Evolutionary conservation across 2,329 filamentous ascomycete species (phyloP), one percentile per base, ranked within the genome.

Genomic region (Penicillium sp.): DNA sequence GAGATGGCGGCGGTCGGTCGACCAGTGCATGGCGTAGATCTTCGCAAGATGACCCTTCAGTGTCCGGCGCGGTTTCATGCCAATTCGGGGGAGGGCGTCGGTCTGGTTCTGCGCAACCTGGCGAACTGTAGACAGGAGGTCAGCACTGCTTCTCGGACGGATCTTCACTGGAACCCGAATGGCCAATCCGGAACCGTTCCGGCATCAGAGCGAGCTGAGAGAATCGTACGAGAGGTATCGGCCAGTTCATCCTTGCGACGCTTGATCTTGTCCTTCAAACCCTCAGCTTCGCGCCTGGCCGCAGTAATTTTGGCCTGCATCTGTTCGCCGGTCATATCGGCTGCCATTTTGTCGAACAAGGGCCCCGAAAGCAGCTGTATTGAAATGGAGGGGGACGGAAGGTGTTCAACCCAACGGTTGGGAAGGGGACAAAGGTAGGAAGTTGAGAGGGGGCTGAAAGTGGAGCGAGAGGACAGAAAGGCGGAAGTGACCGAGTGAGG

Each of bases 21-120:
- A 97, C 93, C 93, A 98, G 79, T 98, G 93, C 93, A 98, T 98
- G 65, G 93, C 93, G 74, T 98, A 98, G 66, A 98, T 98, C 78
- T 98, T 98, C 65, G 93, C 93, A 61, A 98, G 78, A 80, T 98
- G 93, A 60, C 93, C 93, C 78, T 97, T 97, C 61, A 98, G 81
- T 44, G 91, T 96, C 66, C 90, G 88, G 78, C 95, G 93, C 58
- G 92, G 88, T 81, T 93, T 95, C 93, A 98, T 97, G 69, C 92
- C 82, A 73, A 95, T 93, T 74, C 88, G 87, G 58, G 92, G 90
- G 64, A 98, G 84, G 60, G 88, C 80, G 72, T 97, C 93, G 73
- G 95, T 92, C 59, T 92, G 87, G 76, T 92, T 88, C 71, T 90
- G 85, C 66, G 93, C 88, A 64, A 97, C 89, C 75, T 89, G 86